phyloP scores from a whole-genome alignment of 2,329 filamentous ascomycete species.

The Clarireedia monteithiana region DNA sequence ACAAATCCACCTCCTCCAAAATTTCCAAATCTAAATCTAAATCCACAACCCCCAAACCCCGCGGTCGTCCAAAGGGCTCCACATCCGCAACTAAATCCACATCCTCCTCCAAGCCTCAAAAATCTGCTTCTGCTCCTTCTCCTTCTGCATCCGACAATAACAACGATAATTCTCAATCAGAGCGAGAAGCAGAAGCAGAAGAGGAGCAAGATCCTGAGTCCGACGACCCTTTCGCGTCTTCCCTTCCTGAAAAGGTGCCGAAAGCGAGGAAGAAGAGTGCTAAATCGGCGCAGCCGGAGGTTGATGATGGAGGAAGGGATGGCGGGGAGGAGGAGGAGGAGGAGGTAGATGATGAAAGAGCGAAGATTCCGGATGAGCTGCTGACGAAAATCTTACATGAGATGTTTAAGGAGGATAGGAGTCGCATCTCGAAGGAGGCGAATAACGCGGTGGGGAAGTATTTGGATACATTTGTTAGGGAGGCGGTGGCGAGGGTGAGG shows the following conservation, averaged over 20 bases:
- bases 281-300: background rate
- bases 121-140: background rate
- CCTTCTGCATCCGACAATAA: background rate
- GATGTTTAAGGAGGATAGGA: constrained; percentile 62
- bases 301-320: background rate
- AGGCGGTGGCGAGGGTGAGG: constrained; percentile 74
- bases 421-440: constrained; percentile 68
- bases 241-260: background rate
- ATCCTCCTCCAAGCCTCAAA: background rate
- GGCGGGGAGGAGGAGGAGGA: background rate
- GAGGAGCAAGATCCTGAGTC: background rate
- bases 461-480: constrained; percentile 82
- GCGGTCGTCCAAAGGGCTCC: constrained; percentile 11
- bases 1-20: constrained; percentile 10
- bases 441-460: constrained; percentile 74
- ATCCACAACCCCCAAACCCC: constrained; percentile 2
- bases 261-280: background rate
- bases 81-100: background rate
- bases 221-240: constrained; percentile 12
- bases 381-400: constrained; percentile 72
- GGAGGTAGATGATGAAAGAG: constrained; percentile 8
- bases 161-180: background rate
- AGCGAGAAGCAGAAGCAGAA: background rate
- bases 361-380: constrained; percentile 60
- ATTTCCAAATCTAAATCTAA: constrained; percentile 3